Base-by-base conservation (phyloP, 1,284 basidiomycete genomes). In the Entoloma clypeatum region DNA sequence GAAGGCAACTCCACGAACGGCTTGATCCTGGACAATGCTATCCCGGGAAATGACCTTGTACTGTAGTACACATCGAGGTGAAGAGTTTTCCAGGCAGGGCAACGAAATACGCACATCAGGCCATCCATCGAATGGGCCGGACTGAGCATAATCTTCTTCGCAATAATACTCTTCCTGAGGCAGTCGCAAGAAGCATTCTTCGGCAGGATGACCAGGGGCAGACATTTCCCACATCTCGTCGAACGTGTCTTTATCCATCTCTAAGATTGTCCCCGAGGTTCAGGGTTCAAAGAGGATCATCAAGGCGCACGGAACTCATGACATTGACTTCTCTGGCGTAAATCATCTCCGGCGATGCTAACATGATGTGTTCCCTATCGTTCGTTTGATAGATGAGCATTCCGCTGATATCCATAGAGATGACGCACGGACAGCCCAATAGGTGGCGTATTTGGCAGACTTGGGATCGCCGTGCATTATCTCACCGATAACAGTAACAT, bases 231-330 rank as follows among this genome's bases (percentile, higher is more conserved):
- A 88, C 72, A 90, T 78, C 2, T 62, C 69, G 13, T 75, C 56
- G 61, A 90, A 89, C 0, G 87, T 89, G 43, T 80, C 81, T 45
- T 70, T 62, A 54, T 89, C 84, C 41, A 86, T 67, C n/a, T 65
- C 85, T 87, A 36, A 18, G 24, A 41, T 22, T 9, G 7, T 16
- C 10, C 30, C 17, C 18, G 16, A 36, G 16, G 7, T 25, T 7
- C 13, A 16, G 13, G 25, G 8, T 40, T 23, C 14, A 37, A 5
- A 23, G 14, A 23, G 9, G 32, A 36, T 33, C 7, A 29, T 23
- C 10, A 35, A 37, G 28, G 24, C 21, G 5, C 16, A 38, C 7
- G 27, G 16, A 9, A 26, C 17, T 13, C 32, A 16, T 3, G 24
- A 6, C n/a, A 53, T 69, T 36, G 44, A 80, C 81, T 64, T 54